Evolutionary conservation across 2,329 filamentous ascomycete species (phyloP).

Genomic region (Didymellaceae sp.): DNA sequence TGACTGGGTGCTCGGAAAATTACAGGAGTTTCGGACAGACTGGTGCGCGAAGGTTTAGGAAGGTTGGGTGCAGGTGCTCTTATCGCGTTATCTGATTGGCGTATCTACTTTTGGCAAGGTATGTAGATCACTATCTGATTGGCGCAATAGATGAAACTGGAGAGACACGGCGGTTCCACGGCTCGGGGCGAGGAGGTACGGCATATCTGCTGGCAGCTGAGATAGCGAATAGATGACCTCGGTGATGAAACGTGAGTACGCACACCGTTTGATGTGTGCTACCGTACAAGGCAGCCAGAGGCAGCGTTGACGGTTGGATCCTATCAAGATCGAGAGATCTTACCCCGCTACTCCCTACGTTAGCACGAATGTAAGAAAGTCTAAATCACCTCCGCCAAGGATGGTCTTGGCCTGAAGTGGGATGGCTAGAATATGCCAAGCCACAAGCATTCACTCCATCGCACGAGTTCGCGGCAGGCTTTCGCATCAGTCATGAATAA

Average conservation of each 20-base stretch:
- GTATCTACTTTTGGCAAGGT: slow-evolving; percentile 15
- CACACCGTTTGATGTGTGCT: no score
- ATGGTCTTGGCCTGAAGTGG: background rate
- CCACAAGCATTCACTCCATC: slow-evolving; percentile 6
- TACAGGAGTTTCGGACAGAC: slow-evolving; percentile 22
- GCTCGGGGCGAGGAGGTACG: slow-evolving; percentile 25
- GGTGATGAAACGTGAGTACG: slow-evolving; percentile 28
- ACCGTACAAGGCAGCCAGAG: no score
- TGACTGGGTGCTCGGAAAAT: slow-evolving; percentile 29
- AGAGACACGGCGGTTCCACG: slow-evolving; percentile 24
- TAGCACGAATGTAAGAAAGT: slow-evolving; percentile 1
- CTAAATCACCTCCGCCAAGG: slow-evolving; percentile 9
- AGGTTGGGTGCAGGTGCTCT: slow-evolving; percentile 32
- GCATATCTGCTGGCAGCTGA: slow-evolving; percentile 15
- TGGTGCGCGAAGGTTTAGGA: slow-evolving; percentile 13
- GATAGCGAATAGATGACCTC: slow-evolving; percentile 31
- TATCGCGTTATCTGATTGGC: slow-evolving; percentile 40
- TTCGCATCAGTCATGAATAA: background rate
- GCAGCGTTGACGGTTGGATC: slow-evolving; percentile 8
- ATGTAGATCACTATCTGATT: slow-evolving; percentile 35
- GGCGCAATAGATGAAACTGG: slow-evolving; percentile 28
- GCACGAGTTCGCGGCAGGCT: background rate
- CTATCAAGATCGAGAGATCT: slow-evolving; percentile 11
- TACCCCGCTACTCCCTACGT: slow-evolving; percentile 20
- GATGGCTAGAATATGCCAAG: slow-evolving; percentile 10